These are phyloP conservation scores for Xylaria polymorpha DNA, from an alignment of 2,329 filamentous ascomycete species.

Conservation along the genomic window DNA sequence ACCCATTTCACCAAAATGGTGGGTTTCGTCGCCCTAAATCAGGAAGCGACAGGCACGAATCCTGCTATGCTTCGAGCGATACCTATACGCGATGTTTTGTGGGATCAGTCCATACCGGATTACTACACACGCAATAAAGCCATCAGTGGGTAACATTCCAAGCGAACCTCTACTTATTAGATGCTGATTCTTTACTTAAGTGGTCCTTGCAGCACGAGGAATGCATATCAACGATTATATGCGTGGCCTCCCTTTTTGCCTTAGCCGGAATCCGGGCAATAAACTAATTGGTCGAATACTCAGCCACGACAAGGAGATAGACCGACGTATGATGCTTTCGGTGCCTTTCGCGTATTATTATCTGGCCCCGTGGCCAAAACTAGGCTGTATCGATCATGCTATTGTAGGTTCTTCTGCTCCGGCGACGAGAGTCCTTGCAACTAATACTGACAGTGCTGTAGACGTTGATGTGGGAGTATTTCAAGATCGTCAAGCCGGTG, in stretches of 20 bases:
- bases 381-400: background rate
- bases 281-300: background rate
- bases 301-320: background rate
- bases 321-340: background rate
- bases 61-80: background rate
- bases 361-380: constrained; percentile 14
- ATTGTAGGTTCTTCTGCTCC: constrained; percentile 3
- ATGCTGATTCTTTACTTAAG: constrained; percentile 13
- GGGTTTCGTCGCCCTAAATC: background rate
- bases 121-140: background rate
- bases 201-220: constrained; percentile 10
- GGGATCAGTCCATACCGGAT: constrained; percentile 4
- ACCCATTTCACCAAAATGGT: constrained; percentile 8
- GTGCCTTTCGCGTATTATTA: constrained; percentile 22
- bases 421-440: background rate
- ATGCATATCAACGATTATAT: constrained; percentile 17
- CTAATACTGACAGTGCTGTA: background rate
- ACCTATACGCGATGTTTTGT: background rate
- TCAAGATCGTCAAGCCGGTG: constrained; percentile 19
- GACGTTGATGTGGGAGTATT: constrained; percentile 25
- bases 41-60: background rate
- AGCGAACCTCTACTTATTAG: background rate
- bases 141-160: constrained; percentile 3
- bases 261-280: background rate
- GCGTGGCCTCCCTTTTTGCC: background rate